A percentile compares a stretch with the other conserved stretches of the same genome.
These are phyloP conservation scores for Saccharomyces hybrid DNA, from an alignment of 1,139 yeast genomes.

Conservation along the genomic window DNA sequence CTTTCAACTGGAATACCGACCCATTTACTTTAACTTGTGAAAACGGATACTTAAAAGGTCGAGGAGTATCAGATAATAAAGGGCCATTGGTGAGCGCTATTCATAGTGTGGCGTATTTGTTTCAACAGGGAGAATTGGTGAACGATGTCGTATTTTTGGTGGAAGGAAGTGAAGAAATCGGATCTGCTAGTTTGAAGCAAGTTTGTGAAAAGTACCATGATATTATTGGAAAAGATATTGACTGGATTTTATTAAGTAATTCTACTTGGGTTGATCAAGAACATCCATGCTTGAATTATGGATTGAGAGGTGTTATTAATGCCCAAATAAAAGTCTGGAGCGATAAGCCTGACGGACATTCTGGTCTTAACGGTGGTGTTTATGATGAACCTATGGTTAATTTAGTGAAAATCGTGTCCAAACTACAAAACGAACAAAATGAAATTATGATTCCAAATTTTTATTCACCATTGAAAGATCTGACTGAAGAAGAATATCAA, in stretches of 20 bases:
- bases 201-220: constrained; percentile 46
- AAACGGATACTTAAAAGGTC: constrained; percentile 81
- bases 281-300: constrained; percentile 88
- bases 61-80: constrained; percentile 93
- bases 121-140: constrained; percentile 44
- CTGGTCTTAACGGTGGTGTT: constrained; percentile 95
- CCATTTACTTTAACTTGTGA: constrained; percentile 71
- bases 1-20: constrained; percentile 62
- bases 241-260: constrained; percentile 84
- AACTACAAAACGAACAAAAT: constrained; percentile 53
- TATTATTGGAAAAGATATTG: constrained; percentile 57
- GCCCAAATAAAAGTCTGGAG: constrained; percentile 64
- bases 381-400: constrained; percentile 86
- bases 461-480: constrained; percentile 54
- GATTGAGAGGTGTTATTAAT: constrained; percentile 84
- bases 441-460: constrained; percentile 61
- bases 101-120: constrained; percentile 75
- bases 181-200: constrained; percentile 76
- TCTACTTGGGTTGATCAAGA: constrained; percentile 90
- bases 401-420: constrained; percentile 61
- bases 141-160: constrained; percentile 76
- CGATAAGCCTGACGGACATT: constrained; percentile 81
- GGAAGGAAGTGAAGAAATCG: constrained; percentile 96
- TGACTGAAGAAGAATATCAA: constrained; percentile 48
- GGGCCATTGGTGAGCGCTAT: constrained; percentile 91